Evolutionary conservation across 1,139 yeast genomes (phyloP).

Genomic region (Diutina rugosa): DNA sequence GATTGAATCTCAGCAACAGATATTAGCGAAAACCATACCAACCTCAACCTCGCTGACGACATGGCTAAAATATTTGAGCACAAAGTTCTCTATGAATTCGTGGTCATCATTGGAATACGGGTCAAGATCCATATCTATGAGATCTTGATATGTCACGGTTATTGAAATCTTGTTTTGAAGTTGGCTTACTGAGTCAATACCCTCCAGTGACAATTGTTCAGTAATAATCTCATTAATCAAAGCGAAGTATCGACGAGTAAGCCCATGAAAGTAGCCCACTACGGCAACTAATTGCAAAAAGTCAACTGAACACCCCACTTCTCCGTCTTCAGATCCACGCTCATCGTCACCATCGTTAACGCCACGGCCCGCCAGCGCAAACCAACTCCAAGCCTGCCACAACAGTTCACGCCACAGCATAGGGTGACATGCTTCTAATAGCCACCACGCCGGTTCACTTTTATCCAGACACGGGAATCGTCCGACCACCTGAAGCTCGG

Average conservation of each 20-base stretch:
- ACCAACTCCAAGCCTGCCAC: slow-evolving; percentile 69
- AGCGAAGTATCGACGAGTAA: slow-evolving; percentile 33
- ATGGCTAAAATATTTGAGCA: slow-evolving; percentile 41
- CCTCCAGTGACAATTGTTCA: slow-evolving; percentile 13
- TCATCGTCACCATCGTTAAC: neutral
- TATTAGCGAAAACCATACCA: slow-evolving; percentile 19
- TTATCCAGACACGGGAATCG: neutral
- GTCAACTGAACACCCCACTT: neutral
- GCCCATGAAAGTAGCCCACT: slow-evolving; percentile 43
- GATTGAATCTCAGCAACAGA: slow-evolving; percentile 12
- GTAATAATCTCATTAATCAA: slow-evolving; percentile 23
- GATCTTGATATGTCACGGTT: slow-evolving; percentile 40
- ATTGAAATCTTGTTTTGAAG: slow-evolving; percentile 11
- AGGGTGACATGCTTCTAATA: slow-evolving; percentile 31
- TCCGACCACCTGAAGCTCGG: neutral
- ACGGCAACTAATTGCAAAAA: slow-evolving; percentile 20
- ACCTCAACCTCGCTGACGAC: slow-evolving; percentile 19
- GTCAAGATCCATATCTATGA: slow-evolving; percentile 63
- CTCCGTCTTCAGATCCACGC: neutral
- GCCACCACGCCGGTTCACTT: slow-evolving; percentile 33
- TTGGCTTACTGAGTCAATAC: slow-evolving; percentile 1
- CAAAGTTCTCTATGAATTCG: slow-evolving; percentile 40
- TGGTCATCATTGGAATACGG: slow-evolving; percentile 51
- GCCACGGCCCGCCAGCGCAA: slow-evolving; percentile 63
- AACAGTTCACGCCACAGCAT: slow-evolving; percentile 51